Base-by-base conservation (phyloP, 371 early-diverging fungal genomes). In the Blakeslea trispora region DNA sequence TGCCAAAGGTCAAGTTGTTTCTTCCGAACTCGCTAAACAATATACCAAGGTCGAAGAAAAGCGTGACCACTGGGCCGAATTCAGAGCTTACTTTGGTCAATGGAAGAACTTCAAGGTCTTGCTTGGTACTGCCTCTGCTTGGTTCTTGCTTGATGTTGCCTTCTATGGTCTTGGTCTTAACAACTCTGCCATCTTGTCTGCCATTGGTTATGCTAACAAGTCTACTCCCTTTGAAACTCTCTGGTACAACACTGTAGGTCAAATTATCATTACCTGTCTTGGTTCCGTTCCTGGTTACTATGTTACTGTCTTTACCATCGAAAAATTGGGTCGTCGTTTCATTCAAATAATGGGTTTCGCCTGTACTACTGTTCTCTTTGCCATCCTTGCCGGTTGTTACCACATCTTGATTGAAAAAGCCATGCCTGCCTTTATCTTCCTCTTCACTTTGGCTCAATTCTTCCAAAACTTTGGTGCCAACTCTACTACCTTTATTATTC, bases 391-490 rank as follows among this genome's bases (percentile, higher is more conserved):
- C 18, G 87, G 80, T 55, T 84, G 77, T 19, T 91, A 86, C 69
- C 50, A 85, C 50, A 55, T 75, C 51, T 71, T 87, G 32, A 57
- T 79, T 35, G 74, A 75, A 63, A 73, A 66, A 31, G 79, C 83
- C 22, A 73, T 85, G 48, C 82, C 82, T 37, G 81, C 82, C 23
- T 92, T 93, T 70, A 78, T 92, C 44, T 74, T 79, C 44, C 53
- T 93, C 53, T 91, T 86, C 71, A 87, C 89, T 18, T 69, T 89
- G 35, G 88, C 89, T 13, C 90, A 92, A 68, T 51, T 81, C 15
- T 91, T 93, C 81, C 86, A 85, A 77, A 89, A 94, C 83, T 94
- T 93, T 75, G 95, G 95, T 45, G 92, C 96, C 66, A 94, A 94
- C 81, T 68, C 88, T 42, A 94, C 94, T 32, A 93, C 94, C 24